phyloP scores from a whole-genome alignment of 192 early-diverging fungal genomes.

The Diversispora epigaea region DNA sequence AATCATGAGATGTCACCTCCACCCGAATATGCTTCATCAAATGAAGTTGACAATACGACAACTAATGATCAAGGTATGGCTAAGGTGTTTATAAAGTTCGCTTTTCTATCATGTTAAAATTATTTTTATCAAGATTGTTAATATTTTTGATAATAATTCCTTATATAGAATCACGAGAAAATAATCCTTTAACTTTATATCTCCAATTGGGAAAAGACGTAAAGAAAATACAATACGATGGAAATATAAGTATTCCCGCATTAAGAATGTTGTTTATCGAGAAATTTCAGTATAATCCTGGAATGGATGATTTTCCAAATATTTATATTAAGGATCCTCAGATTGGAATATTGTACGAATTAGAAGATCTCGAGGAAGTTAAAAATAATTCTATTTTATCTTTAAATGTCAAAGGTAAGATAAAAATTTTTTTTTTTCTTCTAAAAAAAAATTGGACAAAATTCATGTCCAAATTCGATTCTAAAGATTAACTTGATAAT shows the following conservation, averaged over 20 bases:
- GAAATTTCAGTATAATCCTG: slow-evolving; percentile 62
- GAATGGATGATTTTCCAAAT: slow-evolving; percentile 62
- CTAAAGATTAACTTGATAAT: too few relatives aligned
- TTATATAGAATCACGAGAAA: slow-evolving; percentile 28
- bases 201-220: slow-evolving; percentile 64
- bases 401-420: slow-evolving; percentile 53
- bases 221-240: slow-evolving; percentile 56
- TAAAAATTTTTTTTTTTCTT: slow-evolving; percentile 7
- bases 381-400: slow-evolving; percentile 55
- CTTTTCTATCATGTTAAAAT: not conserved
- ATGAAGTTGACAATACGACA: too few relatives aligned
- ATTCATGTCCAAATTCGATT: not conserved
- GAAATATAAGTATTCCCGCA: slow-evolving; percentile 54
- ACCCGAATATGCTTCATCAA: too few relatives aligned
- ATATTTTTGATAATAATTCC: not conserved
- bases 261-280: slow-evolving; percentile 75
- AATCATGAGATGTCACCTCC: too few relatives aligned
- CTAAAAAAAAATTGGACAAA: not conserved
- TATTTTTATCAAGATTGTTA: not conserved
- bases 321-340: slow-evolving; percentile 67
- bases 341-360: slow-evolving; percentile 60
- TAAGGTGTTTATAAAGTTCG: too few relatives aligned
- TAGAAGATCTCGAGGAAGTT: slow-evolving; percentile 64
- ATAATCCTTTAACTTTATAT: slow-evolving; percentile 48
- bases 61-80: too few relatives aligned